Percentiles rank a stretch among this genome's conserved stretches.
These are phyloP conservation scores for Mimosa pudica DNA, from an alignment of 306 rosid genomes.

Conservation along the genomic window DNA sequence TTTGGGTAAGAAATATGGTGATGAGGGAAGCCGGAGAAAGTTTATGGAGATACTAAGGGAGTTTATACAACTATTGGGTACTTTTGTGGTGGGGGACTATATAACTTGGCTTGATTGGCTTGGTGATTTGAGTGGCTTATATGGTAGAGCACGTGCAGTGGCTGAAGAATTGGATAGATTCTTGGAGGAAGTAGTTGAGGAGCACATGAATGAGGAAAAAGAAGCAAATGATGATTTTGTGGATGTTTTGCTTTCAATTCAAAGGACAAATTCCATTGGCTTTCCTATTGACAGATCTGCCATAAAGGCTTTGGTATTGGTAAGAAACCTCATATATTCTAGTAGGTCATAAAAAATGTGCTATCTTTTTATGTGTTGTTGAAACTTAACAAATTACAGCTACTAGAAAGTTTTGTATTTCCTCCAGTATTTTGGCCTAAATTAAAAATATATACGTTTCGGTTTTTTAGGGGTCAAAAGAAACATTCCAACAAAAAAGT, in stretches of 20 bases:
- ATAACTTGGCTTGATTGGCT: conserved; percentile 25
- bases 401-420: no score
- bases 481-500: no score
- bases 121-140: not conserved
- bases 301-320: conserved; percentile 57
- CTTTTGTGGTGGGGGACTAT: not conserved
- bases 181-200: conserved; percentile 22
- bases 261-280: conserved; percentile 36
- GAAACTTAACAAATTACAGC: not conserved
- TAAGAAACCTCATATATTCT: conserved; percentile 11
- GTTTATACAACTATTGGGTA: not conserved
- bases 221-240: conserved; percentile 38
- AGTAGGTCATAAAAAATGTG: no score
- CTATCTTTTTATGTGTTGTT: not conserved
- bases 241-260: conserved; percentile 54
- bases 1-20: conserved; percentile 21
- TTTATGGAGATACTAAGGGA: not conserved
- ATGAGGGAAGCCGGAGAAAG: not conserved
- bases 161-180: conserved; percentile 11
- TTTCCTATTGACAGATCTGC: conserved; percentile 42
- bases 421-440: no score
- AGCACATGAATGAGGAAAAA: not conserved
- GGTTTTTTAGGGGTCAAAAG: no score
- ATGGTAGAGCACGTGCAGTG: conserved; percentile 13
- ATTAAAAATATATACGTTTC: no score